phyloP scores from a whole-genome alignment of 2,329 filamentous ascomycete genomes.

The Xylariaceae sp. region DNA sequence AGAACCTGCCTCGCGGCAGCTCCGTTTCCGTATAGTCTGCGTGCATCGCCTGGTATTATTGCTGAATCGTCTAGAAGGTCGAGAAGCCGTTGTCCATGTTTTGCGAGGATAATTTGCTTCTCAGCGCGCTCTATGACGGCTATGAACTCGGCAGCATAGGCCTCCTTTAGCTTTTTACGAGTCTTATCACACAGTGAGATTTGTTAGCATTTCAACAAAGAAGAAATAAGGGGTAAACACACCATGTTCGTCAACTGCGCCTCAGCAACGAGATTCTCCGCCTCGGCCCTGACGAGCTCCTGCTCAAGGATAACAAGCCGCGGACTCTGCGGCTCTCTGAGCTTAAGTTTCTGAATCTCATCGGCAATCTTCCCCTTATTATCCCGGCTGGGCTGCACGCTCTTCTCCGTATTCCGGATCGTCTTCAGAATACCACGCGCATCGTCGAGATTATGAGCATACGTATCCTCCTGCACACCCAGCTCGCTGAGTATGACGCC shows the following conservation, averaged over 20 bases:
- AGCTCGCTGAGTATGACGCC: constrained; percentile 89
- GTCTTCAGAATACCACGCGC: constrained; percentile 77
- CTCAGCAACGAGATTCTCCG: constrained; percentile 91
- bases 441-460: constrained; percentile 82
- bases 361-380: constrained; percentile 82
- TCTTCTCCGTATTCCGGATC: constrained; percentile 92
- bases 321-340: constrained; percentile 82
- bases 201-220: constrained; percentile 8
- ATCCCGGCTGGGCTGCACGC: constrained; percentile 87
- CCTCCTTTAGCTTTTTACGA: constrained; percentile 91
- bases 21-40: constrained; percentile 60
- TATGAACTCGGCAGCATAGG: constrained; percentile 81
- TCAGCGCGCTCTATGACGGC: constrained; percentile 93
- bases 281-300: constrained; percentile 92
- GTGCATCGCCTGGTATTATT: constrained; percentile 77
- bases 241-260: constrained; percentile 94
- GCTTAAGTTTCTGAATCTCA: constrained; percentile 86
- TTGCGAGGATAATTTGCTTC: constrained; percentile 92
- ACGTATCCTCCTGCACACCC: constrained; percentile 86
- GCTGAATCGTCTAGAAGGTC: constrained; percentile 85
- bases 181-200: constrained; percentile 50
- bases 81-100: constrained; percentile 79
- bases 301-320: constrained; percentile 84
- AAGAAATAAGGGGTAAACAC: constrained; percentile 34
- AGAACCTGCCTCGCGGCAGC: constrained; percentile 75